Evolutionary conservation across 2,329 filamentous ascomycete species (phyloP), one percentile per base, ranked within the genome.

Genomic region (Penicillium sp.): DNA sequence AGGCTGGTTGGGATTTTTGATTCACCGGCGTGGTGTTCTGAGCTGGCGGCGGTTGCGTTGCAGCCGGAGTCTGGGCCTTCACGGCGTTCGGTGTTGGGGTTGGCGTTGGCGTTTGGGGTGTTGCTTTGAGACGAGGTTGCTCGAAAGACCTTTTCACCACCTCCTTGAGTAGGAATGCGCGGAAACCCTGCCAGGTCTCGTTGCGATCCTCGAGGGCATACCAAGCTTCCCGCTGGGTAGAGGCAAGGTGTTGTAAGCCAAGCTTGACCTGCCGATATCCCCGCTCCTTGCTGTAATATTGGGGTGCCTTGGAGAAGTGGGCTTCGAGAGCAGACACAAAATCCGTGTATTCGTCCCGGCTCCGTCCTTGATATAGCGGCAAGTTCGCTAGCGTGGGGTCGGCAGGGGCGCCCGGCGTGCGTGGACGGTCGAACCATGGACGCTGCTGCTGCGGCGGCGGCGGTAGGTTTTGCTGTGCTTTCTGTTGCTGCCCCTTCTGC

Each of bases 261-360:
- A 30, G 26, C 24, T 50, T 58, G 33, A 51, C 47, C 17, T 38
- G 47, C 17, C 47, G 56, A 7, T 50, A 40, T 35, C 44, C 47
- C 6, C 35, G 19, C 2, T 40, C 45, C 7, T 58, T 40, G 19
- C 12, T 44, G 26, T 51, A 51, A 37, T 58, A 58, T 15, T 28
- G 26, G 2, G 28, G 47, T 19, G 35, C 22, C 33, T 42, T 38
- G 44, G 33, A 26, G 24, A 58, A 58, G 26, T 58, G 56, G 17
- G 28, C 6, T 42, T 58, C 56, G n/a, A 58, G 44, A 28, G 35
- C 47, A 33, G 56, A 17, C 42, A 58, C n/a, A 24, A 58, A 53
- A 30, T 24, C 42, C 8, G 37, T n/a, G n/a, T 49, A 58, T 17
- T 58, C 47, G 4, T 37, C 56, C 37, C 45, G 47, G 5, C n/a